Evolutionary conservation across 331 rosid genomes (phyloP).

Genomic region (Telfairia occidentalis): DNA sequence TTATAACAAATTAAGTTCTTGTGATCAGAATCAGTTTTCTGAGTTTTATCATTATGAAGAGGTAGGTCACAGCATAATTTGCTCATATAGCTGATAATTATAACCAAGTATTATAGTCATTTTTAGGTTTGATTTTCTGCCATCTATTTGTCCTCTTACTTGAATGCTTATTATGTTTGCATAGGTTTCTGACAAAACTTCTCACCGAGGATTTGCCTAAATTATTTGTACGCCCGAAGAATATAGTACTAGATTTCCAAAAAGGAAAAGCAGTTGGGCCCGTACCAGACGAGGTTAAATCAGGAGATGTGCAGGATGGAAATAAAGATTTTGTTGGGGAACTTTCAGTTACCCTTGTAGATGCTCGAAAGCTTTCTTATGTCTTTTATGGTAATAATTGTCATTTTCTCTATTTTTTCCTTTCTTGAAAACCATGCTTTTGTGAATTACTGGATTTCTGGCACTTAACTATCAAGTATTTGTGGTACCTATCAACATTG

Average conservation of each 20-base stretch:
- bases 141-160: background rate
- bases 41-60: background rate
- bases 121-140: background rate
- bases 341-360: constrained; percentile 86
- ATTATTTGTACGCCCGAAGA: constrained; percentile 94
- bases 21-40: background rate
- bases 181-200: constrained; percentile 91
- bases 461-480: background rate
- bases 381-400: constrained; percentile 56
- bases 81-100: background rate
- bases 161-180: constrained; percentile 10
- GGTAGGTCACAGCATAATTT: background rate
- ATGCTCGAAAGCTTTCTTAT: constrained; percentile 86
- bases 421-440: background rate
- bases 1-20: background rate
- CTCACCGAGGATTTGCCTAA: constrained; percentile 90
- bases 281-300: constrained; percentile 42
- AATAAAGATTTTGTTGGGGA: constrained; percentile 91
- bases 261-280: constrained; percentile 94
- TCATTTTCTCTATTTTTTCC: constrained; percentile 11
- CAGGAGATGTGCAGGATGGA: constrained; percentile 86
- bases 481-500: background rate
- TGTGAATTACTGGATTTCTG: background rate
- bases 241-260: constrained; percentile 89
- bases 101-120: background rate